phyloP scores from a whole-genome alignment of 192 early-diverging fungal species.

The Paraglomus occultum region DNA sequence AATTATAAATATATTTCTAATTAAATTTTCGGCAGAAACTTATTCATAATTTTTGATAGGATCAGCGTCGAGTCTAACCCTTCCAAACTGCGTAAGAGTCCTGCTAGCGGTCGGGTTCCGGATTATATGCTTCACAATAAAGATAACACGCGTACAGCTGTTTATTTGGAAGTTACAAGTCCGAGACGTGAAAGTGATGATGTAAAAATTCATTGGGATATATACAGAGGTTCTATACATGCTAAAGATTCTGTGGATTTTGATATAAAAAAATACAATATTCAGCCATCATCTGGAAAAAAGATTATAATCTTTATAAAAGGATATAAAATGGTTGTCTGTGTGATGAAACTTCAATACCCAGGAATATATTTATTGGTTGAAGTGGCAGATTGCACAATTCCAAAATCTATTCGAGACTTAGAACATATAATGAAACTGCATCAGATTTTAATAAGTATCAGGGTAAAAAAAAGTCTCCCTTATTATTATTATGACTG shows the following conservation, averaged over 20 bases:
- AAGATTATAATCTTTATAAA: slow-evolving; percentile 18
- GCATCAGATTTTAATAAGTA: slow-evolving; percentile 22
- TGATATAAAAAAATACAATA: background rate
- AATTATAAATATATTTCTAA: background rate
- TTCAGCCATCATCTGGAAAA: background rate
- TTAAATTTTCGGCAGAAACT: slow-evolving; percentile 13
- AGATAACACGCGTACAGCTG: background rate
- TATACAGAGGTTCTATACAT: slow-evolving; percentile 20
- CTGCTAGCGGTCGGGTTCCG: background rate
- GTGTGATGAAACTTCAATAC: slow-evolving; percentile 10
- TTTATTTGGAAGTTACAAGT: slow-evolving; percentile 18
- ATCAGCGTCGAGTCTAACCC: slow-evolving; percentile 11
- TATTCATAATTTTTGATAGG: slow-evolving; percentile 4
- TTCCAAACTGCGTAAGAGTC: slow-evolving; percentile 6
- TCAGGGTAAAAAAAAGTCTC: slow-evolving; percentile 9
- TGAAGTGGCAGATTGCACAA: slow-evolving; percentile 9
- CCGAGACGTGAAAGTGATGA: slow-evolving; percentile 12
- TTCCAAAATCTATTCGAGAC: slow-evolving; percentile 14
- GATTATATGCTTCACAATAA: slow-evolving; percentile 21
- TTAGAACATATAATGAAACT: slow-evolving; percentile 3
- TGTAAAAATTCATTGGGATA: slow-evolving; percentile 9
- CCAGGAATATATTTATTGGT: slow-evolving; percentile 27
- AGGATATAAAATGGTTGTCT: slow-evolving; percentile 11
- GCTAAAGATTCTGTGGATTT: slow-evolving; percentile 14
- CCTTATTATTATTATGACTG: background rate